phyloP scores from a whole-genome alignment of 805 yeast species.

The Monosporozyma yasuniensis region DNA sequence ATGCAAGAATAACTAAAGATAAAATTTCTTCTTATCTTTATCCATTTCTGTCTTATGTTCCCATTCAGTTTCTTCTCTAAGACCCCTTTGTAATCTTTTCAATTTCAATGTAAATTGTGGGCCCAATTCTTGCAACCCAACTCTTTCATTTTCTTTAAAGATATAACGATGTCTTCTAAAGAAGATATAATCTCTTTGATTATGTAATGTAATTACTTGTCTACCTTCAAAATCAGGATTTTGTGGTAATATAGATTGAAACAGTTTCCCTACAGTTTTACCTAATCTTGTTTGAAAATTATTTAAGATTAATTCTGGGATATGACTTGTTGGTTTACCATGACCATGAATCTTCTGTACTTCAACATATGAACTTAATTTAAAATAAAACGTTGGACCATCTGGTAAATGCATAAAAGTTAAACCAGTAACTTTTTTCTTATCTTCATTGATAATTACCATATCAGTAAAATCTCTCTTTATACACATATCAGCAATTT shows the following conservation, averaged over 20 bases:
- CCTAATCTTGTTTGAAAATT: slow-evolving; percentile 91
- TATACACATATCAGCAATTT: slow-evolving; percentile 73
- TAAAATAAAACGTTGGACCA: slow-evolving; percentile 92
- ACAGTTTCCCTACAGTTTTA: slow-evolving; percentile 82
- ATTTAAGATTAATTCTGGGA: slow-evolving; percentile 85
- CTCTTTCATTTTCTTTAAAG: slow-evolving; percentile 81
- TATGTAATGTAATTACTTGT: slow-evolving; percentile 91
- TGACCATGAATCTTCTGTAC: slow-evolving; percentile 76
- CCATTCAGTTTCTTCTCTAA: slow-evolving; percentile 90
- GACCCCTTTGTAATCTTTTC: slow-evolving; percentile 83
- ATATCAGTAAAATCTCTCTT: slow-evolving; percentile 83
- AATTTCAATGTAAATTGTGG: slow-evolving; percentile 91
- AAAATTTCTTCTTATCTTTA: slow-evolving; percentile 86
- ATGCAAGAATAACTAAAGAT: slow-evolving; percentile 38
- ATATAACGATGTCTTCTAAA: slow-evolving; percentile 92
- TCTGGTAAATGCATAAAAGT: slow-evolving; percentile 90
- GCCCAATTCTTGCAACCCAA: slow-evolving; percentile 91
- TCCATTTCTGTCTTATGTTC: slow-evolving; percentile 96
- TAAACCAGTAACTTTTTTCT: slow-evolving; percentile 82
- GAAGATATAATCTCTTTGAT: slow-evolving; percentile 91
- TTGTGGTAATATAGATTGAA: slow-evolving; percentile 88
- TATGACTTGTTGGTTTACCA: slow-evolving; percentile 82
- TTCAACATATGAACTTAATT: slow-evolving; percentile 66
- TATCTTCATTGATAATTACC: slow-evolving; percentile 86
- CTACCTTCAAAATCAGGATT: slow-evolving; percentile 91